These are phyloP conservation scores for Trichoderma harzianum DNA, from an alignment of 2,329 filamentous ascomycete species.

Conservation along the genomic window DNA sequence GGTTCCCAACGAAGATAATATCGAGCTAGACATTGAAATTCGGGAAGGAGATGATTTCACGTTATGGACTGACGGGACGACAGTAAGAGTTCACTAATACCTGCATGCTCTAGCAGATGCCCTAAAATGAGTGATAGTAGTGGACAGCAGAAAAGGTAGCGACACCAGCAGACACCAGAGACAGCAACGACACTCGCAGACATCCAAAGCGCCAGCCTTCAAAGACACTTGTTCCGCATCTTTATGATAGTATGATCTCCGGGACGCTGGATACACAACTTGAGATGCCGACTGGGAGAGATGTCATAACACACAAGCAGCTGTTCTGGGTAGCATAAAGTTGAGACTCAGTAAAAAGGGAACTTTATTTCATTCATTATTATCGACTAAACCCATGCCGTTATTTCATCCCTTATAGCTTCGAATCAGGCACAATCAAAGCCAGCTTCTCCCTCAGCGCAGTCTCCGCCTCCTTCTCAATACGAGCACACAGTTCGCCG, in stretches of 20 bases:
- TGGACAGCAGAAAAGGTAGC: no score
- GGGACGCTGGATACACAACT: not conserved
- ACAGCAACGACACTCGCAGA: not conserved
- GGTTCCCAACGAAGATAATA: no score
- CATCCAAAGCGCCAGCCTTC: not conserved
- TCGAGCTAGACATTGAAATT: no score
- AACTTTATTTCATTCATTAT: not conserved
- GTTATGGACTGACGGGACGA: no score
- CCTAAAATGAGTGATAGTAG: not conserved
- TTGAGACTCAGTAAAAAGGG: not conserved
- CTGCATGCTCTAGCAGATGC: not conserved
- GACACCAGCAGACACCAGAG: no score
- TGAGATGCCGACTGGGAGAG: not conserved
- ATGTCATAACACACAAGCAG: not conserved
- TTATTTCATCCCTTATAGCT: constrained; percentile 45
- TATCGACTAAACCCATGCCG: no score
- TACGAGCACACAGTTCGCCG: constrained; percentile 63
- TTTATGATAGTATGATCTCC: no score
- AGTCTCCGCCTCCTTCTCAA: constrained; percentile 72
- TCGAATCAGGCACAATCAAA: constrained; percentile 55
- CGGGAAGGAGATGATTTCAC: no score
- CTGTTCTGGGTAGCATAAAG: not conserved
- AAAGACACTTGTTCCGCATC: not conserved
- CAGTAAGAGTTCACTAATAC: no score
- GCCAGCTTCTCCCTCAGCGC: constrained; percentile 58